Base-by-base conservation (phyloP, 1,284 basidiomycete genomes). In the Cystobasidium sp. region DNA sequence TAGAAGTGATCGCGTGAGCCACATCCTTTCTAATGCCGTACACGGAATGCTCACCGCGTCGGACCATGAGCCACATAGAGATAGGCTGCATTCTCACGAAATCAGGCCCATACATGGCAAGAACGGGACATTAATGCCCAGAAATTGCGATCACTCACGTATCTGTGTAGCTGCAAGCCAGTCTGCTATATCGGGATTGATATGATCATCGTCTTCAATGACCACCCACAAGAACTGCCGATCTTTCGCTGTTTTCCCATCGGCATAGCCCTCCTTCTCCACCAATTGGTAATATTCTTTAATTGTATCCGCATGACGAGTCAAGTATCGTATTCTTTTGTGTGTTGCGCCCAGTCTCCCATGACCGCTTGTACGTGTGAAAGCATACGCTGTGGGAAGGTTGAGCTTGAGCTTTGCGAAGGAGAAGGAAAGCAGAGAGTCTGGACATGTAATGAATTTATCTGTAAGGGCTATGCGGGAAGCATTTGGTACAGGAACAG, bases 51-150 rank as follows among this genome's bases (percentile, higher is more conserved):
- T 43, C 24, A 56, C 66, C 24, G 37, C 4, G 70, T 73, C 14
- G 70, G 70, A 18, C 70, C 70, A 43, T 56, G 62, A 4, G 70
- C 70, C 9, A 73, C 8, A 44, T 73, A 73, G 22, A 73, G 43
- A 63, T 65, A 46, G 8, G 70, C 68, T 70, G 53, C 10, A 22
- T 12, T 24, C 14, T 18, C 44, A 41, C 20, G 22, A 24, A 16
- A 22, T 51, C 9, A 14, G 41, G 3, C 22, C 55, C 22, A 14
- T 18, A 20, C 14, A 39, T 39, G 12, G 14, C 12, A 14, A 14
- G 55, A 58, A 39, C n/a, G 44, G 58, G n/a, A 39, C 16, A 8
- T n/a, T n/a, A 5, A 20, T 16, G 12, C 5, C 18, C 20, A 39
- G 16, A 46, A 3, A 43, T 7, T 20, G 20, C 6, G 37, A 22